Conservation (phyloP, 345 rosid genomes). For the Syzygium aqueum region DNA sequence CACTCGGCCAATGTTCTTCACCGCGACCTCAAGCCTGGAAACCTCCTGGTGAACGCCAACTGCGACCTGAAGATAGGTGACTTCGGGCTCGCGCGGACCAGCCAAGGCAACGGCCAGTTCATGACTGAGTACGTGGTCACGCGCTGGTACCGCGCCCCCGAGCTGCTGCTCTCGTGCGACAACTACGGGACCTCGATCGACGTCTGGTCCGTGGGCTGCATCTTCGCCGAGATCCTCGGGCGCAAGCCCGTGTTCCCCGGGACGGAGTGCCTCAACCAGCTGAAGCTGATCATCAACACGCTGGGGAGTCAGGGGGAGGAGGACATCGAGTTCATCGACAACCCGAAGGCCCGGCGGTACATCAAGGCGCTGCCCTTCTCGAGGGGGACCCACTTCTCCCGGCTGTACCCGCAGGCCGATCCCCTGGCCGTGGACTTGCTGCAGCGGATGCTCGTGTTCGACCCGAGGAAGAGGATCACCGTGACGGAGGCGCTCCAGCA, state of each 20-base stretch:
- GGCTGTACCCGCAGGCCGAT: slow-evolving; percentile 60
- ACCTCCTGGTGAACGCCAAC: slow-evolving; percentile 74
- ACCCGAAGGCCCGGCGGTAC: slow-evolving; percentile 51
- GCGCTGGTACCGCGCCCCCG: slow-evolving; percentile 94
- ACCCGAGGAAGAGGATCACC: slow-evolving; percentile 68
- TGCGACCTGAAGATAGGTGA: slow-evolving; percentile 84
- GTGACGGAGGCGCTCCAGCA: slow-evolving; percentile 74
- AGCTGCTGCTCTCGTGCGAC: slow-evolving; percentile 81
- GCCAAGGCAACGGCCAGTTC: slow-evolving; percentile 57
- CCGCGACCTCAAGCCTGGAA: slow-evolving; percentile 85
- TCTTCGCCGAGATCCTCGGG: slow-evolving; percentile 82
- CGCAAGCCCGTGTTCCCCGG: slow-evolving; percentile 81
- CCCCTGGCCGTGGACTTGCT: slow-evolving; percentile 71
- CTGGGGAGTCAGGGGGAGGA: slow-evolving; percentile 68
- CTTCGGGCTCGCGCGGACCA: slow-evolving; percentile 79
- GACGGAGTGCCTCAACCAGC: slow-evolving; percentile 77
- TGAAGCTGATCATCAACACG: slow-evolving; percentile 54
- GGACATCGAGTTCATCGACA: slow-evolving; percentile 71
- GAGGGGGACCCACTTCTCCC: slow-evolving; percentile 37
- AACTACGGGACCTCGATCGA: slow-evolving; percentile 80
- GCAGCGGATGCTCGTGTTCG: slow-evolving; percentile 65
- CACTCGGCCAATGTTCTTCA: slow-evolving; percentile 93
- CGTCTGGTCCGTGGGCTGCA: slow-evolving; percentile 92
- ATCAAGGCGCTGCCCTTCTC: slow-evolving; percentile 62
- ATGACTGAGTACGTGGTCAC: slow-evolving; percentile 91